Evolutionary conservation across 2,329 filamentous ascomycete species (phyloP).

Genomic region (Botrytis sinoallii): DNA sequence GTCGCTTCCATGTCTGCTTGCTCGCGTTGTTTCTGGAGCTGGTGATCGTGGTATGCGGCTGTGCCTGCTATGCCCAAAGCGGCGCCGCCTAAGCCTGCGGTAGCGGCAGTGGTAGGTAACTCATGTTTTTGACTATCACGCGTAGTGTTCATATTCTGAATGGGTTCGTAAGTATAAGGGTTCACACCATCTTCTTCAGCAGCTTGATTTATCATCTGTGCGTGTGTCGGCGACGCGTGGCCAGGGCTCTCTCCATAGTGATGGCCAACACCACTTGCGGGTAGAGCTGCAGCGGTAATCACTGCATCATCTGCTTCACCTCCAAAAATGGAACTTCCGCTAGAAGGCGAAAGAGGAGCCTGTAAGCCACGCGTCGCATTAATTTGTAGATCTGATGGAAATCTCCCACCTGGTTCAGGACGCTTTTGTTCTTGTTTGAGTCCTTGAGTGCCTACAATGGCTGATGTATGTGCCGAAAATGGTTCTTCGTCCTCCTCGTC

Average conservation of each 20-base stretch:
- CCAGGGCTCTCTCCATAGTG: constrained; percentile 33
- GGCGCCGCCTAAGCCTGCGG: constrained; percentile 29
- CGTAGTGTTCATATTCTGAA: constrained; percentile 23
- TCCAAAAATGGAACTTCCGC: constrained; percentile 65
- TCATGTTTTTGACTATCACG: constrained; percentile 13
- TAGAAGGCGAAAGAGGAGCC: constrained; percentile 74
- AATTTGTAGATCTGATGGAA: constrained; percentile 90
- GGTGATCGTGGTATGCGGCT: constrained; percentile 25
- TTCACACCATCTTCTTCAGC: constrained; percentile 56
- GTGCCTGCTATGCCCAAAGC: constrained; percentile 23
- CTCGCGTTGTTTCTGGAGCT: constrained; percentile 22
- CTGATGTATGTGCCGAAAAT: constrained; percentile 55
- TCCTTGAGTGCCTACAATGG: constrained; percentile 46
- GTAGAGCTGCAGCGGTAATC: constrained; percentile 51
- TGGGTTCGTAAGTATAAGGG: constrained; percentile 48
- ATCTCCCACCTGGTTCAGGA: constrained; percentile 90
- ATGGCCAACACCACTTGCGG: constrained; percentile 29
- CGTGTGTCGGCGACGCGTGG: constrained; percentile 48
- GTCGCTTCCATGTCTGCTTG: constrained; percentile 25
- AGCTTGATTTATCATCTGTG: constrained; percentile 49
- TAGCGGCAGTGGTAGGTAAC: constrained; percentile 18
- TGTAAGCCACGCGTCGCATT: constrained; percentile 76
- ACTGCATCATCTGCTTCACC: constrained; percentile 49
- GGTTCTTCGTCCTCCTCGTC: constrained; percentile 71
- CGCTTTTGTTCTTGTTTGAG: constrained; percentile 59